phyloP scores from a whole-genome alignment of 805 yeast species.

The Yarrowia alimentaria region DNA sequence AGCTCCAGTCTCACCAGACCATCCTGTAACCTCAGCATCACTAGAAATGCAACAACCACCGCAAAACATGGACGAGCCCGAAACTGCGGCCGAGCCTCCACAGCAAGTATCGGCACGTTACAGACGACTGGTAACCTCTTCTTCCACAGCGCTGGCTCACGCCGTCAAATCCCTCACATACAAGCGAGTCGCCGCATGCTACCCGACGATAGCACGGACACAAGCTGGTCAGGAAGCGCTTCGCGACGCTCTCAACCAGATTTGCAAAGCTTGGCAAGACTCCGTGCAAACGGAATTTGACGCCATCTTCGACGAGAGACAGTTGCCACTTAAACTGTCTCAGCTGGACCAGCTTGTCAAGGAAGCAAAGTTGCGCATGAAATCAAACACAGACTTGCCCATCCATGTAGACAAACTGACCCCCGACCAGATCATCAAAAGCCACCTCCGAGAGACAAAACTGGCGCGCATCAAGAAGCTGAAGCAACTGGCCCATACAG shows the following conservation, averaged over 20 bases:
- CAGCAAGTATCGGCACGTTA: conserved; percentile 44
- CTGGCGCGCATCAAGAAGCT: conserved; percentile 32
- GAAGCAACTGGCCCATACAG: conserved; percentile 16
- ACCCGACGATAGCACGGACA: conserved; percentile 51
- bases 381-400: conserved; percentile 27
- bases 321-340: conserved; percentile 41
- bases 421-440: conserved; percentile 37
- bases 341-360: conserved; percentile 44
- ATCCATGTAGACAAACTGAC: conserved; percentile 33
- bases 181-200: conserved; percentile 54
- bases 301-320: conserved; percentile 50
- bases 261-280: conserved; percentile 51
- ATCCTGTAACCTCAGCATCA: too few species aligned
- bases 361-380: conserved; percentile 39
- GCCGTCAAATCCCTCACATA: conserved; percentile 51
- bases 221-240: conserved; percentile 48
- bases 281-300: conserved; percentile 52
- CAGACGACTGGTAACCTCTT: conserved; percentile 50
- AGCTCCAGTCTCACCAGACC: too few species aligned
- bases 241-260: conserved; percentile 52
- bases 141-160: conserved; percentile 54
- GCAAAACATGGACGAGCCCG: neutral
- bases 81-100: too few species aligned
- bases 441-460: conserved; percentile 35
- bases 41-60: neutral